These are phyloP conservation scores for Pseudohyphozyma bogoriensis DNA, from an alignment of 768 basidiomycete genomes.

Conservation along the genomic window DNA sequence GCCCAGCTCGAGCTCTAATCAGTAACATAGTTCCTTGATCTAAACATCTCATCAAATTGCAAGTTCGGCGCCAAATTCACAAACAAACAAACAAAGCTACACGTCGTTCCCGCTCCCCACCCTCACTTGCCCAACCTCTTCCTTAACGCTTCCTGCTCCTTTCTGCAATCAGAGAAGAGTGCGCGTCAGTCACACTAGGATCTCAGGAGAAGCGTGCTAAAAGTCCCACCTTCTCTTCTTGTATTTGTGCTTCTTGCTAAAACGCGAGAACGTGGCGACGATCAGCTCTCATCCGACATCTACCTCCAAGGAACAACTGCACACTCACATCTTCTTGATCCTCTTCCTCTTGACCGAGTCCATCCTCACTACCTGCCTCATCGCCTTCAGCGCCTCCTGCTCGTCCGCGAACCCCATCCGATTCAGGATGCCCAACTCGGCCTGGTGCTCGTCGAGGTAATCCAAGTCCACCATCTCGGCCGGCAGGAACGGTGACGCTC, in stretches of 20 bases:
- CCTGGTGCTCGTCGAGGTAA: conserved; percentile 1
- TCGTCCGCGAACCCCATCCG: no score
- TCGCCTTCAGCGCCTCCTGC: no score
- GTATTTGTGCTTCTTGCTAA: conserved; percentile 24
- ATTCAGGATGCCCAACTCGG: no score
- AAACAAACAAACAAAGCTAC: no score
- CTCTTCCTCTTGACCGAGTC: conserved; percentile 27
- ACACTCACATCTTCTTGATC: conserved; percentile 23
- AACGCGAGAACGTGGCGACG: no score
- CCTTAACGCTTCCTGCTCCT: conserved; percentile 24
- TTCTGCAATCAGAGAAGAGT: conserved; percentile 10
- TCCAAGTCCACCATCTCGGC: conserved; percentile 22
- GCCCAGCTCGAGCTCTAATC: no score
- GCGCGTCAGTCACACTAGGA: background rate
- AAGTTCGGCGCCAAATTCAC: no score
- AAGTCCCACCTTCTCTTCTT: conserved; percentile 20
- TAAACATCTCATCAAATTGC: no score
- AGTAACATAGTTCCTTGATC: no score
- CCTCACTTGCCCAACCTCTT: conserved; percentile 26
- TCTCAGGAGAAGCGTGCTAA: background rate
- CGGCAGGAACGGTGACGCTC: conserved; percentile 17
- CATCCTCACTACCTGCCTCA: background rate
- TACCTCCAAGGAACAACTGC: background rate
- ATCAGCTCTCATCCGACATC: no score
- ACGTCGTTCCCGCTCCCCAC: no score